A percentile compares a stretch with the other conserved stretches of the same genome.
phyloP scores from a whole-genome alignment of 2,329 filamentous ascomycete species.

The Fonsecaea pugnacius region DNA sequence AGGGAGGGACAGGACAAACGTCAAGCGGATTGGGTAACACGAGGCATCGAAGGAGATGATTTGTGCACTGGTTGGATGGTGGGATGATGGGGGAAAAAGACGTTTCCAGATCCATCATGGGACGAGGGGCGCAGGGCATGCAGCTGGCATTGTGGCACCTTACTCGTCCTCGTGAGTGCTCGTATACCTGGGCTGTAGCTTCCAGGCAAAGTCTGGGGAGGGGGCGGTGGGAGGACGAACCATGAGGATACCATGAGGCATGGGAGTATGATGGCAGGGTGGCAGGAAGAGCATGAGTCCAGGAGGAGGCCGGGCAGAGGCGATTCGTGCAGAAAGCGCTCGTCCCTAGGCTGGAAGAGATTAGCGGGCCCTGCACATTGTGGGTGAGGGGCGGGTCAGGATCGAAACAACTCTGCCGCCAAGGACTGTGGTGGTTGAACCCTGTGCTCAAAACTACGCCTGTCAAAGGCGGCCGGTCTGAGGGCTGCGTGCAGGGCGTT shows the following conservation, averaged over 20 bases:
- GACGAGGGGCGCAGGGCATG: constrained; percentile 6
- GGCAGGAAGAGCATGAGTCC: too few species aligned
- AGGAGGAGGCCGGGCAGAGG: constrained; percentile 9
- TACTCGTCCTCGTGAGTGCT: background rate
- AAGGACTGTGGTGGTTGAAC: background rate
- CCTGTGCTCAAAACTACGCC: constrained; percentile 16
- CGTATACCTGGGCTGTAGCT: constrained; percentile 6
- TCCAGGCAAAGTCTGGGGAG: constrained; percentile 13
- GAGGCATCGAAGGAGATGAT: background rate
- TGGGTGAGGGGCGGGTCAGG: constrained; percentile 7
- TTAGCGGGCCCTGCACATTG: constrained; percentile 15
- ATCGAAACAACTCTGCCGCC: constrained; percentile 7
- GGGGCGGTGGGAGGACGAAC: constrained; percentile 10
- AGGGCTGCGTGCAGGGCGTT: background rate
- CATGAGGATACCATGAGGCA: background rate
- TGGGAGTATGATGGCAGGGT: background rate
- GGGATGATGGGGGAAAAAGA: background rate
- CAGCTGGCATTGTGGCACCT: background rate
- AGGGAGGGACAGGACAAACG: background rate
- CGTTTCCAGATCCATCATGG: constrained; percentile 1
- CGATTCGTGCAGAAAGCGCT: constrained; percentile 32
- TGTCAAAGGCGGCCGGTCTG: background rate
- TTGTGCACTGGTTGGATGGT: constrained; percentile 4
- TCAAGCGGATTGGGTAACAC: constrained; percentile 15
- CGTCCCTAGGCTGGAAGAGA: constrained; percentile 23